Evolutionary conservation across 176 grass and related monocot species (phyloP), one percentile per base, ranked within the genome.

Genomic region (Aegilops longissima): DNA sequence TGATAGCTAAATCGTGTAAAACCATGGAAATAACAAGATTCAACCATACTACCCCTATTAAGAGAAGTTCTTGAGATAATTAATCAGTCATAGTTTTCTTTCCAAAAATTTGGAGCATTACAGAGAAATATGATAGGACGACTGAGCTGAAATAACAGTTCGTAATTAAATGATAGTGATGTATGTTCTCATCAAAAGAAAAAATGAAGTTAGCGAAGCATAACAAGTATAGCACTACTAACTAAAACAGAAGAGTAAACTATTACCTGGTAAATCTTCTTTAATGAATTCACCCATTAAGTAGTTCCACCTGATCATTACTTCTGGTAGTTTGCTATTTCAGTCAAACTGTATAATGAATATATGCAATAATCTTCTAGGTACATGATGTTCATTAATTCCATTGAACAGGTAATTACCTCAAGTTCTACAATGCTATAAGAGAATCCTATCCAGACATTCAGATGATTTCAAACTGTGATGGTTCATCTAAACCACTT

Each of bases 391-490:
- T 79, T 67, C 21, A 35, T 38, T 82, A 5, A 21, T 80, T 79
- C 33, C 51, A 2, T 73, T 89, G 40, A 76, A 79, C 71, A 97
- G 95, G 85, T 33, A 90, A 97, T 58, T 97, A 97, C 38, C 58
- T 92, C 38, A 91, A 91, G 71, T 97, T 97, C 36, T 94, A 92
- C 54, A 77, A 81, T 85, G 95, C 90, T 61, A 92, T 97, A 87
- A 83, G 86, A 64, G 85, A 61, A 75, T 86, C 88, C 31, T 94
- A 97, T 86, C 90, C 90, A 40, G 92, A 93, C 49, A 97, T 97
- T 84, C 88, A 93, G 64, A 77, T 97, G 33, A 94, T 97, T 80
- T 92, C 95, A 75, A 94, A 97, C 68, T 97, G 95, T 79, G 88
- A 97, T 79, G 90, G 85, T 33, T 94, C 88, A 42, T 83, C 86